Base-by-base conservation (phyloP, 2,329 filamentous ascomycete species). In the Pyrenophora seminiperda region DNA sequence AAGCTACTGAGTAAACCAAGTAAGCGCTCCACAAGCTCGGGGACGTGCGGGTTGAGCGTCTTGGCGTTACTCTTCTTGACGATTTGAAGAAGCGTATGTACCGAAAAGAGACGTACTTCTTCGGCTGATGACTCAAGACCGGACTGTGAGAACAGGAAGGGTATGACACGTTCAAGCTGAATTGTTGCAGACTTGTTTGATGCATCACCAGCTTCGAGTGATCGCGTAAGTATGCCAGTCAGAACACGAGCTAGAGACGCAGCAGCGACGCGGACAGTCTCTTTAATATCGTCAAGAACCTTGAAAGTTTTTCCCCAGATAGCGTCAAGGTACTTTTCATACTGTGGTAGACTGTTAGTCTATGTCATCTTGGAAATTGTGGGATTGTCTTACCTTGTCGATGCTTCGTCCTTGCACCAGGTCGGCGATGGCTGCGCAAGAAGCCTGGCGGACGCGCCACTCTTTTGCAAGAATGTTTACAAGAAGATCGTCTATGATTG, bases 271-370 rank as follows among this genome's bases (percentile, higher is more conserved):
- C 94, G 83, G 4, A 99, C 94, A 1, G 88, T 91, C 6, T 88
- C 88, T 71, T 99, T 99, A 72, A 97, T 95, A 71, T 99, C 94
- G 71, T 99, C 94, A 5, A 97, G 79, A 0, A 99, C 91, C 66
- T 91, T 95, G 72, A 97, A 88, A 0, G 91, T 88, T 20, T 88
- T 84, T 9, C 83, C 83, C 88, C 94, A 97, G 40, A 97, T 91
- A 15, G 91, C 83, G 45, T 87, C 83, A 41, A 97, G 88, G 66
- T 94, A 92, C 50, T 85, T 84, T 61, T 93, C 90, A 63, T 97
- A 97, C 73, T 87, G 15, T 1, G 10, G 5, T 9, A 9, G 63
- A 32, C 10, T 63, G 58, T 52, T n/a, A 29, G 19, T 37, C 19
- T 20, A 4, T 14, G 20, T 20, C 5, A 3, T 19, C 5, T 3